Percentiles rank a stretch among this genome's conserved stretches.
Conservation (phyloP, 495 filamentous ascomycete genomes). For the Aspergillus baeticus region DNA sequence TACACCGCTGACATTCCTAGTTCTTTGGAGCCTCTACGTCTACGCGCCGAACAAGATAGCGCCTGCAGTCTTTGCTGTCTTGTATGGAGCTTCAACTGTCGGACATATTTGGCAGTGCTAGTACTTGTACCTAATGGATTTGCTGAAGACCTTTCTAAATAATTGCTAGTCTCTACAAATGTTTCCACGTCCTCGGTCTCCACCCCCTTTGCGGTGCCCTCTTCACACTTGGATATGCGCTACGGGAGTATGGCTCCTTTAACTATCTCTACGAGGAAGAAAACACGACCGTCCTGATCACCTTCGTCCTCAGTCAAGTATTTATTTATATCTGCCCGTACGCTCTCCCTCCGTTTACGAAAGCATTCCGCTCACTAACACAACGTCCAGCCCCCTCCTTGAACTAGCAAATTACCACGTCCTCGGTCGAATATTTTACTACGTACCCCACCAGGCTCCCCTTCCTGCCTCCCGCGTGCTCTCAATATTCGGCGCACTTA, state of each 20-base stretch:
- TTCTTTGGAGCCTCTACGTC: conserved; percentile 47
- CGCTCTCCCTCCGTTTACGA: neutral
- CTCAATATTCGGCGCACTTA: conserved; percentile 60
- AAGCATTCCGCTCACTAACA: too few species aligned
- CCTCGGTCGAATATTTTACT: conserved; percentile 65
- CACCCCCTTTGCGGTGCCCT: conserved; percentile 29
- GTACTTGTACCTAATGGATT: conserved; percentile 30
- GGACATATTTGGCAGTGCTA: conserved; percentile 56
- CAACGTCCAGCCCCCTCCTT: conserved; percentile 52
- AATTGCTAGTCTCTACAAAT: conserved; percentile 27
- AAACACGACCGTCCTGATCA: conserved; percentile 37
- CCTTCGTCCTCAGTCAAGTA: conserved; percentile 52
- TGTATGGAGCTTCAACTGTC: conserved; percentile 51
- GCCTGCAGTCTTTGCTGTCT: conserved; percentile 54
- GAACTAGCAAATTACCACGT: conserved; percentile 68
- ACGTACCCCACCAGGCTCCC: conserved; percentile 64
- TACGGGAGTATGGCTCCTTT: conserved; percentile 43
- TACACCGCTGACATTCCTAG: neutral
- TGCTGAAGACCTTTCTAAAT: neutral
- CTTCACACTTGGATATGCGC: conserved; percentile 49
- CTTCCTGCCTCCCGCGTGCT: conserved; percentile 65
- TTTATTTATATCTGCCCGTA: conserved; percentile 56
- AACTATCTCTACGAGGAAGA: conserved; percentile 14
- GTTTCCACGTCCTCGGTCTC: conserved; percentile 39
- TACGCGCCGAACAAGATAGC: conserved; percentile 66